Evolutionary conservation across 2,329 filamentous ascomycete species (phyloP).

Genomic region (Colletotrichum sp.): DNA sequence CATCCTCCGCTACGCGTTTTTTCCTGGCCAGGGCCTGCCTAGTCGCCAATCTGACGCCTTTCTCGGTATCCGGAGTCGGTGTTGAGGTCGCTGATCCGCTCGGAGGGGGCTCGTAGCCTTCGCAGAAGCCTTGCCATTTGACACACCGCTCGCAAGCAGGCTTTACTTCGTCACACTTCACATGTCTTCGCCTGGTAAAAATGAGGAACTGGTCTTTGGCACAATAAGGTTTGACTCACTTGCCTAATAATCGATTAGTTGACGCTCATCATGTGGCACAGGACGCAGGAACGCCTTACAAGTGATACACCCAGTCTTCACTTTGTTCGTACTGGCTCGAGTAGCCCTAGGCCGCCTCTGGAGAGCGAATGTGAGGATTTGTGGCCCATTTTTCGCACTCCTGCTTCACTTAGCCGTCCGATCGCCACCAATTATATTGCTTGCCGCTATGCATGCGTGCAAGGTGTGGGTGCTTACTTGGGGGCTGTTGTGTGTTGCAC

Average conservation of each 20-base stretch:
- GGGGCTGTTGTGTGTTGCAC: not conserved
- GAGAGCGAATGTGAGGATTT: slow-evolving; percentile 30
- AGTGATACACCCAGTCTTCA: slow-evolving; percentile 34
- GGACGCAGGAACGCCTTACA: slow-evolving; percentile 29
- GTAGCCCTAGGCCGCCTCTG: slow-evolving; percentile 32
- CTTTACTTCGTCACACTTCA: slow-evolving; percentile 41
- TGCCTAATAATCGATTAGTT: slow-evolving; percentile 24
- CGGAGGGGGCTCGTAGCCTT: slow-evolving; percentile 29
- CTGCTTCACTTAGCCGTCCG: not conserved
- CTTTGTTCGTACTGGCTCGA: slow-evolving; percentile 35
- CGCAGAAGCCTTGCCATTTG: slow-evolving; percentile 39
- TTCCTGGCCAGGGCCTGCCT: not conserved
- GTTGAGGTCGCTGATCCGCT: not conserved
- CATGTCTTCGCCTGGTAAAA: slow-evolving; percentile 33
- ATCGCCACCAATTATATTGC: not conserved
- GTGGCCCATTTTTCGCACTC: not conserved
- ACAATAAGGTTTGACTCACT: slow-evolving; percentile 25
- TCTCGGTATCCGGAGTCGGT: not conserved
- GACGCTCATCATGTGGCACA: not conserved
- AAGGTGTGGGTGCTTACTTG: not conserved
- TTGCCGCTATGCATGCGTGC: not conserved
- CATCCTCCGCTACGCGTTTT: not conserved
- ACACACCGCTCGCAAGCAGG: slow-evolving; percentile 38
- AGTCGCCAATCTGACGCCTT: not conserved
- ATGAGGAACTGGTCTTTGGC: not conserved